Evolutionary conservation across 139 green algal species (phyloP), one percentile per base, ranked within the genome.

Genomic region (Tetraselmis chui): DNA sequence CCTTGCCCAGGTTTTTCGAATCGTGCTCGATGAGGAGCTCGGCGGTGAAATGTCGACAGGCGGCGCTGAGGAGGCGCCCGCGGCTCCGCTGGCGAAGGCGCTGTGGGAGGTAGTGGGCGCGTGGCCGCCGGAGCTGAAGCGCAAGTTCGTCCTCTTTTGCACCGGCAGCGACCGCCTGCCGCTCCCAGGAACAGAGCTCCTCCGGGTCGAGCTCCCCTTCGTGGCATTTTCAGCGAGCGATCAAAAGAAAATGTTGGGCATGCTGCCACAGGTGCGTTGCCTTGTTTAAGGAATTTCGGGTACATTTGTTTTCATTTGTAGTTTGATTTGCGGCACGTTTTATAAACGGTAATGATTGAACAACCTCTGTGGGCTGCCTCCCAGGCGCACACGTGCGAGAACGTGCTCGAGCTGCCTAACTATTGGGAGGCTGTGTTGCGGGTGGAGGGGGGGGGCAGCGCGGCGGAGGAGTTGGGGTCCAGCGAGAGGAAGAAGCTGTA

Each of bases 401-500:
- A 94, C 85, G 83, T 89, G 59, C 81, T 94, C 23, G 89, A 94
- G 85, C 84, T 94, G 78, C 90, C 90, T 2, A 89, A 94, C 86
- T 94, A 94, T 82, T 91, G 87, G 88, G 86, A 87, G 30, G 81
- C 87, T 24, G 85, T 93, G 81, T 82, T 85, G 31, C 75, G 59
- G 26, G 75, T 32, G 30, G 27, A 23, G 29, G 80, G 80, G n/a
- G n/a, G n/a, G n/a, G n/a, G n/a, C n/a, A n/a, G n/a, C n/a, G n/a
- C n/a, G n/a, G n/a, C n/a, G n/a, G n/a, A n/a, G n/a, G n/a, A n/a
- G n/a, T n/a, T n/a, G n/a, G n/a, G n/a, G n/a, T n/a, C n/a, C n/a
- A n/a, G n/a, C n/a, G n/a, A n/a, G n/a, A n/a, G n/a, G n/a, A n/a
- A n/a, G n/a, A n/a, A n/a, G n/a, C n/a, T n/a, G n/a, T n/a, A n/a